A percentile compares a stretch with the other conserved stretches of the same genome.
Conservation (phyloP, 768 basidiomycete genomes). For the Mycena venus region DNA sequence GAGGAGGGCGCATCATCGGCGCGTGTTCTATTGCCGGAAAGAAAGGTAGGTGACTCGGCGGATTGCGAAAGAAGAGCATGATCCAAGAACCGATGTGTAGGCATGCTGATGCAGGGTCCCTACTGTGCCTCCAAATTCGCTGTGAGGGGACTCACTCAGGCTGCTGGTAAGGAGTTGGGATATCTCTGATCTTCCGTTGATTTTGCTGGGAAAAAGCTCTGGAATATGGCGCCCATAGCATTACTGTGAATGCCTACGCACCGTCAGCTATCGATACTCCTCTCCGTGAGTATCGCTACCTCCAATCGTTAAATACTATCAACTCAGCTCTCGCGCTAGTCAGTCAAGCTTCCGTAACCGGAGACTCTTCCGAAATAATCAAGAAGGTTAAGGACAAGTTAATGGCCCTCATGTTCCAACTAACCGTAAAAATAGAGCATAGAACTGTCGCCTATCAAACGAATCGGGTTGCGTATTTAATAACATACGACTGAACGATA, state of each 20-base stretch:
- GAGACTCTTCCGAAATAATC: conserved; percentile 22
- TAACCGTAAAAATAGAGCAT: background rate
- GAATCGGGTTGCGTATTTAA: background rate
- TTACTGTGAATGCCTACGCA: conserved; percentile 46
- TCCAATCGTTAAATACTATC: background rate
- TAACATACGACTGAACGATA: background rate
- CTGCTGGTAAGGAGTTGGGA: conserved; percentile 40
- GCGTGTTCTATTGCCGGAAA: conserved; percentile 54
- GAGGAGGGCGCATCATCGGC: conserved; percentile 57
- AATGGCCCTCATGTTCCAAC: too few species aligned
- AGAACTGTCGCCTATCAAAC: background rate
- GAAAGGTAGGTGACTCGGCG: conserved; percentile 44
- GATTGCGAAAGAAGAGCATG: background rate
- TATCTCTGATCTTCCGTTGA: background rate
- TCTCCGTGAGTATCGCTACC: conserved; percentile 12
- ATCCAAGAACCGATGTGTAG: conserved; percentile 5
- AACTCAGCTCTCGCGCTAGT: background rate
- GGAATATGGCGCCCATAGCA: conserved; percentile 43
- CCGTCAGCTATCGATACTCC: conserved; percentile 36
- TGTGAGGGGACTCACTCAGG: conserved; percentile 57
- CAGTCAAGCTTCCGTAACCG: background rate
- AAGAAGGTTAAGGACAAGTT: background rate
- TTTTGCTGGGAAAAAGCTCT: too few species aligned
- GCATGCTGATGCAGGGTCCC: conserved; percentile 28
- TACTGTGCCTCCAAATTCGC: conserved; percentile 60